phyloP scores from a whole-genome alignment of 352 stramenopile genomes.

The Phytophthora hybrid region DNA sequence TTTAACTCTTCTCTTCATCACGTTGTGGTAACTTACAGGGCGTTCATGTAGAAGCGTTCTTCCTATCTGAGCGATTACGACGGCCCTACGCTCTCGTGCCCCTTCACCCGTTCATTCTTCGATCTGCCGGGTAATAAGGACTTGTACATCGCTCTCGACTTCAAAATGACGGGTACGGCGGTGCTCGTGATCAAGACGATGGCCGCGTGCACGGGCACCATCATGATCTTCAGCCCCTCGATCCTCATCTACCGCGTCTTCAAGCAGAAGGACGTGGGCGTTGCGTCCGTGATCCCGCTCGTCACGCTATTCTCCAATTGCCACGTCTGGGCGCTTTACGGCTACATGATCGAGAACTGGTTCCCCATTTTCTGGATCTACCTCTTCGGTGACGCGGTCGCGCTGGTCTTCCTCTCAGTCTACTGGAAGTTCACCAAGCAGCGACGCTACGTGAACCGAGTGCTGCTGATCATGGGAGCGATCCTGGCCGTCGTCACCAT shows the following conservation, averaged over 20 bases:
- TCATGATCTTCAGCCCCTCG: constrained; percentile 61
- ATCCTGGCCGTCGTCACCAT: constrained; percentile 35
- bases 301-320: constrained; percentile 58
- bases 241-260: constrained; percentile 42
- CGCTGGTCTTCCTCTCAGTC: constrained; percentile 34
- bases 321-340: constrained; percentile 49
- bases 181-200: constrained; percentile 42
- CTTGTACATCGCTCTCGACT: constrained; percentile 3
- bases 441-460: constrained; percentile 31
- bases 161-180: constrained; percentile 31
- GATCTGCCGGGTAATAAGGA: constrained; percentile 7
- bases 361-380: constrained; percentile 60
- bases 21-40: constrained; percentile 12
- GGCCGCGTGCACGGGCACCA: constrained; percentile 38
- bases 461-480: constrained; percentile 18
- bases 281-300: constrained; percentile 63
- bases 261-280: constrained; percentile 48
- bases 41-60: constrained; percentile 15
- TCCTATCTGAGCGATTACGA: constrained; percentile 35
- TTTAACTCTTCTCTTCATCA: constrained; percentile 12
- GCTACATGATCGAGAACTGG: constrained; percentile 46
- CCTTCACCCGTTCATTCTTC: constrained; percentile 27
- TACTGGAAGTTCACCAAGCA: constrained; percentile 43
- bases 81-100: neutral
- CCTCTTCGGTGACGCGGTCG: constrained; percentile 40